Evolutionary conservation across 192 early-diverging fungal genomes (phyloP).

Genomic region (Funneliformis mosseae): DNA sequence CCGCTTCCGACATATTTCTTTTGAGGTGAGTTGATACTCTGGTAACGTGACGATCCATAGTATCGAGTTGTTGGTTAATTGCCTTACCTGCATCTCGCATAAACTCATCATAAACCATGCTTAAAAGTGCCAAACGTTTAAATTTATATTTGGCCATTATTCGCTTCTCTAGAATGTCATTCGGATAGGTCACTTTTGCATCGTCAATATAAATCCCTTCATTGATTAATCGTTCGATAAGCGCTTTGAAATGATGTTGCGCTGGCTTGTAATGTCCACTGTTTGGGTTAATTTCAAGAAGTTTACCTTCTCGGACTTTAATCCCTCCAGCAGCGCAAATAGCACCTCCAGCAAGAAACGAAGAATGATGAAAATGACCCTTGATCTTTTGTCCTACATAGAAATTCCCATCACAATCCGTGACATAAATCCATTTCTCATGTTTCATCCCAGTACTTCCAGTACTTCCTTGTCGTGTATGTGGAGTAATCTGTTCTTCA

Average conservation of each 20-base stretch:
- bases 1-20: neutral
- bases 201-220: constrained; percentile 38
- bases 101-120: neutral
- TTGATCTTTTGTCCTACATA: constrained; percentile 46
- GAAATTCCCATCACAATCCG: constrained; percentile 38
- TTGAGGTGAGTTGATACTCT: neutral
- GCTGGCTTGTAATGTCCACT: constrained; percentile 49
- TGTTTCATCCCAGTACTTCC: neutral
- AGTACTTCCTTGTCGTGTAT: too few species aligned
- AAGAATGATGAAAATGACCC: constrained; percentile 50
- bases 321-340: constrained; percentile 47
- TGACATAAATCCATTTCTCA: constrained; percentile 48
- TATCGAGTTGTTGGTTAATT: neutral
- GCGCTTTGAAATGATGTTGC: constrained; percentile 42
- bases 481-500: constrained; percentile 23
- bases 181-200: constrained; percentile 6
- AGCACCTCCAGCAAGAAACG: constrained; percentile 44
- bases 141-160: neutral
- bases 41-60: neutral
- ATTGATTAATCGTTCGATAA: constrained; percentile 28
- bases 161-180: neutral
- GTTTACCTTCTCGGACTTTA: constrained; percentile 36
- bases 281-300: constrained; percentile 48
- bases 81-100: neutral
- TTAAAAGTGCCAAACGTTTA: neutral